These are phyloP conservation scores for Halophytophthora batemanensis DNA, from an alignment of 352 stramenopile genomes.

Conservation along the genomic window DNA sequence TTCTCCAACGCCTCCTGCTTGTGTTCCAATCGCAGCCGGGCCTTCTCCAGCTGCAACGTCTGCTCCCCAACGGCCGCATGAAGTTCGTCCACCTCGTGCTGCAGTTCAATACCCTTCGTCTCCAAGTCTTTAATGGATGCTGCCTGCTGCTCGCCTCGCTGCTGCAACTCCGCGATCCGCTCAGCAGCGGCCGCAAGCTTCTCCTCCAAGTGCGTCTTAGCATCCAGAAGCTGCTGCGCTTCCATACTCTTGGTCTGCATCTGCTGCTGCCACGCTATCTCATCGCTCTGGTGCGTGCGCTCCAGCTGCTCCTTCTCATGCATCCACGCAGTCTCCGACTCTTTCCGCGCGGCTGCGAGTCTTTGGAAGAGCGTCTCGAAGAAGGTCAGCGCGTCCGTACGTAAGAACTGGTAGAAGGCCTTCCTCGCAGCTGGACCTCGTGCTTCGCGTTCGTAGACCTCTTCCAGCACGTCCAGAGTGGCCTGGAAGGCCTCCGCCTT, in stretches of 20 bases:
- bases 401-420: slow-evolving; percentile 65
- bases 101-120: slow-evolving; percentile 24
- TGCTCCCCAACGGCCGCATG: slow-evolving; percentile 22
- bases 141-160: slow-evolving; percentile 35
- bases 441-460: slow-evolving; percentile 53
- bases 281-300: slow-evolving; percentile 32
- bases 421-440: slow-evolving; percentile 68
- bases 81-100: slow-evolving; percentile 31
- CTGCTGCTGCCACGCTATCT: slow-evolving; percentile 41
- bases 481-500: slow-evolving; percentile 25
- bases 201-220: slow-evolving; percentile 52
- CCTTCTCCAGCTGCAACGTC: slow-evolving; percentile 56
- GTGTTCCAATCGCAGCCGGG: slow-evolving; percentile 44
- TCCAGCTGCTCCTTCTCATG: slow-evolving; percentile 29
- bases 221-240: slow-evolving; percentile 36
- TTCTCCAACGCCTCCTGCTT: slow-evolving; percentile 34
- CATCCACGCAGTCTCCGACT: slow-evolving; percentile 26
- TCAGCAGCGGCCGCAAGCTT: slow-evolving; percentile 39
- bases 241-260: slow-evolving; percentile 49
- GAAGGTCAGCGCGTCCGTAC: slow-evolving; percentile 46
- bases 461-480: slow-evolving; percentile 49
- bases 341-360: slow-evolving; percentile 24
- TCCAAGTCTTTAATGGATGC: slow-evolving; percentile 30
- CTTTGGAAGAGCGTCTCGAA: slow-evolving; percentile 48
- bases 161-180: slow-evolving; percentile 40